A percentile compares a stretch with the other conserved stretches of the same genome.
These are phyloP conservation scores for Chimonanthus salicifolius DNA, from an alignment of 164 flowering plant species.

Conservation along the genomic window DNA sequence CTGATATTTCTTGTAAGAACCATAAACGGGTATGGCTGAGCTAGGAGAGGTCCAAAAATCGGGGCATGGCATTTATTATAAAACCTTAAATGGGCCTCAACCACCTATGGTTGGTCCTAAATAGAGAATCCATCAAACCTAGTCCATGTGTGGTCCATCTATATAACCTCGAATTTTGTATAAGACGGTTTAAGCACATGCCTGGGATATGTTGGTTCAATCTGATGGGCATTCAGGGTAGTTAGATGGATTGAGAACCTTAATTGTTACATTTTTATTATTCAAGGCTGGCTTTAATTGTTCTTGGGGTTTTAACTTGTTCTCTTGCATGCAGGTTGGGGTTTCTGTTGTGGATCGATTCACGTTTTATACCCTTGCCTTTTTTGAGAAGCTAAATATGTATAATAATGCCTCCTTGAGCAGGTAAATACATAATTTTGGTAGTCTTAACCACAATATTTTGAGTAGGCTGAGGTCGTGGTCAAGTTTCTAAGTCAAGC, in stretches of 20 bases:
- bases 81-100: not conserved
- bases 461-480: no score
- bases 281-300: not conserved
- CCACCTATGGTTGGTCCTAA: not conserved
- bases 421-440: constrained; percentile 46
- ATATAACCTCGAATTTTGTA: not conserved
- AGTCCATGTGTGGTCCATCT: not conserved
- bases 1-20: not conserved
- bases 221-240: not conserved
- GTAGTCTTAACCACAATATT: not conserved
- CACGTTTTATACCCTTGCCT: constrained; percentile 90
- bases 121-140: not conserved
- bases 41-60: not conserved
- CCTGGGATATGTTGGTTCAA: not conserved
- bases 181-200: not conserved
- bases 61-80: not conserved
- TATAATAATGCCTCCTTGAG: constrained; percentile 85
- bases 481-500: no score
- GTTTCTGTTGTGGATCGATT: constrained; percentile 98
- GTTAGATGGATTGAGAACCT: not conserved
- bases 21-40: not conserved
- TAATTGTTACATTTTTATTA: not conserved
- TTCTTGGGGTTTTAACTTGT: constrained; percentile 1
- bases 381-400: constrained; percentile 90
- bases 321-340: constrained; percentile 63